Base-by-base conservation (phyloP, 2,329 filamentous ascomycete genomes). In the Clarireedia hainanense region DNA sequence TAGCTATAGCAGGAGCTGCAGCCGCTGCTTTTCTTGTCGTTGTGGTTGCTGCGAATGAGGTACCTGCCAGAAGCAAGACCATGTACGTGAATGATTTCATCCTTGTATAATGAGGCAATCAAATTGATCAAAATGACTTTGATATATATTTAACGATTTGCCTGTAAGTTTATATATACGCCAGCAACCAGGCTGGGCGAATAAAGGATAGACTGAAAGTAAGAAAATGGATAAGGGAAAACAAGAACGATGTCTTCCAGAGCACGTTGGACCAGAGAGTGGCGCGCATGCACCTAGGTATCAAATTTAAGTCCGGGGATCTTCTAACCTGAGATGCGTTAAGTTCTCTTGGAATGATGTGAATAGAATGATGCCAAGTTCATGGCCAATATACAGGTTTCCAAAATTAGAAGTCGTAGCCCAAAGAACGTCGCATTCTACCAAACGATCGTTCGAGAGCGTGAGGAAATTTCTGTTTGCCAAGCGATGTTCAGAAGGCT, bases 101-200 rank as follows among this genome's bases (percentile, higher is more conserved):
- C 3, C 14, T 37, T 7, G 14, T 4, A n/a, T 3, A 4, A 20
- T 30, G 5, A 6, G 6, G 24, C 15, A 20, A 15, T 23, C 2
- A 5, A 17, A 47, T 5, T 47, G 12, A 36, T 47, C 24, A 27
- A 27, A 23, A 42, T 20, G 23, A 37, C 23, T 20, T 42, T 34
- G 20, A 15, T 7, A 42, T 53, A 12, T 53, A 53, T 39, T 39
- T 37, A 26, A 20, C 26, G n/a, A 47, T 26, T 53, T 27, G 26
- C 42, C 27, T 53, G n/a, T 27, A 10, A 37, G 37, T 23, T 7
- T 17, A 43, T 26, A 40, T 48, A 4, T 4, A 53, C 17, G 43
- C 42, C 30, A 47, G 51, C 51, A 53, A 48, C 51, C 43, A 53
- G 51, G 51, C 42, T 47, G 40, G 43, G 24, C 12, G 3, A n/a